Percentiles rank a stretch among this genome's conserved stretches.
phyloP scores from a whole-genome alignment of 2,329 filamentous ascomycete genomes.

The Beauveria varroae region DNA sequence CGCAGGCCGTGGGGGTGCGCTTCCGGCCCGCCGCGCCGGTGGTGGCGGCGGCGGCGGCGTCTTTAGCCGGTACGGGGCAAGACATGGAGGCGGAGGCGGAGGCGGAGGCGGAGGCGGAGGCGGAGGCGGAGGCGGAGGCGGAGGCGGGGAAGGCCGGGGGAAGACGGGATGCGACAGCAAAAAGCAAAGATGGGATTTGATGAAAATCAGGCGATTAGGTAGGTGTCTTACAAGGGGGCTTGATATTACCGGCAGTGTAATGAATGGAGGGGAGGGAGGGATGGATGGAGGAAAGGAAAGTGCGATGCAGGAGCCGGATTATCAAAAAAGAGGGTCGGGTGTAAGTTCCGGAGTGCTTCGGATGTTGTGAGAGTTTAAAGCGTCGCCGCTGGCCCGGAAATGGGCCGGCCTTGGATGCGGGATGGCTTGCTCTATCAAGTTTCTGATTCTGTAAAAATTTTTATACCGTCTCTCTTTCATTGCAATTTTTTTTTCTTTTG shows the following conservation, averaged over 20 bases:
- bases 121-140: not conserved
- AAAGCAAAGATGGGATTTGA: no score
- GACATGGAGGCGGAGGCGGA: not conserved
- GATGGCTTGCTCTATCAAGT: not conserved
- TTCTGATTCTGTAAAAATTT: no score
- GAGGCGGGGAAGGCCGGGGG: not conserved
- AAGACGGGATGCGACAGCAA: no score
- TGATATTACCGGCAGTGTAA: not conserved
- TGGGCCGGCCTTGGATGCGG: not conserved
- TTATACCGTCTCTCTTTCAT: no score
- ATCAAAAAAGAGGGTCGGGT: not conserved
- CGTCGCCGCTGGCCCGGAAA: not conserved
- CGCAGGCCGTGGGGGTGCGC: constrained; percentile 3
- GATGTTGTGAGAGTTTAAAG: not conserved
- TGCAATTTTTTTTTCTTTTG: no score
- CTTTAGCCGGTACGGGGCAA: not conserved
- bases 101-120: not conserved
- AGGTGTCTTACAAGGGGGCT: not conserved
- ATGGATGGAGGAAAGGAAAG: no score
- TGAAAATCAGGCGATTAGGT: no score
- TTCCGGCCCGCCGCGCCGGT: not conserved
- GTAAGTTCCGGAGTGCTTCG: not conserved
- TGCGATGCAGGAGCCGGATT: no score
- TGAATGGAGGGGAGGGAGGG: no score
- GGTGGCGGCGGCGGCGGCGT: not conserved